Conservation (phyloP, 2,329 filamentous ascomycete genomes). For the Domatiomyces catenatus region DNA sequence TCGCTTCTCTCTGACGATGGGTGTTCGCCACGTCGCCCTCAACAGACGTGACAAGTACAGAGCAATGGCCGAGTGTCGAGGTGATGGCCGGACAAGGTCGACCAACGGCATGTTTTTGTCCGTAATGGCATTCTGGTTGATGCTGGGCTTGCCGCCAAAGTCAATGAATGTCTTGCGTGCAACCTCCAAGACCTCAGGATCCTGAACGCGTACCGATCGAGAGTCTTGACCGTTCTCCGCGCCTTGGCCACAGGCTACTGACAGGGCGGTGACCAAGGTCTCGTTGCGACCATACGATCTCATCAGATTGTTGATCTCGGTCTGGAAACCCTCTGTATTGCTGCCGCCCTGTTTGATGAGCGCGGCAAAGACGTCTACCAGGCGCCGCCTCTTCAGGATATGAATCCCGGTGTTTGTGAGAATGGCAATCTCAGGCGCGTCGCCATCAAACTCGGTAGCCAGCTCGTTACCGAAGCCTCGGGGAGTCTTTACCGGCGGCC, state of each 20-base stretch:
- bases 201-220: slow-evolving; percentile 54
- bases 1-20: slow-evolving; percentile 46
- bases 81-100: slow-evolving; percentile 74
- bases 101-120: slow-evolving; percentile 49
- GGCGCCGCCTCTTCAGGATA: slow-evolving; percentile 62
- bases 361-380: slow-evolving; percentile 84
- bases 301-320: slow-evolving; percentile 69
- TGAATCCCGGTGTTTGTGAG: slow-evolving; percentile 85
- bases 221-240: slow-evolving; percentile 60
- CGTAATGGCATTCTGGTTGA: slow-evolving; percentile 59
- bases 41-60: slow-evolving; percentile 80
- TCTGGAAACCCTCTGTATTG: slow-evolving; percentile 66
- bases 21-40: slow-evolving; percentile 71
- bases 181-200: slow-evolving; percentile 71
- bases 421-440: slow-evolving; percentile 70
- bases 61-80: slow-evolving; percentile 73
- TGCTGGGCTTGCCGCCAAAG: slow-evolving; percentile 70
- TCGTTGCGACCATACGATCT: slow-evolving; percentile 75
- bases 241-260: slow-evolving; percentile 88
- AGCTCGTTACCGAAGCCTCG: slow-evolving; percentile 86
- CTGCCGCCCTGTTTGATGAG: slow-evolving; percentile 53
- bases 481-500: slow-evolving; percentile 51
- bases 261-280: slow-evolving; percentile 76
- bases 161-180: slow-evolving; percentile 83
- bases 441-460: slow-evolving; percentile 83